phyloP scores from a whole-genome alignment of 129 eudicot genomes.

The Mikania micrantha region DNA sequence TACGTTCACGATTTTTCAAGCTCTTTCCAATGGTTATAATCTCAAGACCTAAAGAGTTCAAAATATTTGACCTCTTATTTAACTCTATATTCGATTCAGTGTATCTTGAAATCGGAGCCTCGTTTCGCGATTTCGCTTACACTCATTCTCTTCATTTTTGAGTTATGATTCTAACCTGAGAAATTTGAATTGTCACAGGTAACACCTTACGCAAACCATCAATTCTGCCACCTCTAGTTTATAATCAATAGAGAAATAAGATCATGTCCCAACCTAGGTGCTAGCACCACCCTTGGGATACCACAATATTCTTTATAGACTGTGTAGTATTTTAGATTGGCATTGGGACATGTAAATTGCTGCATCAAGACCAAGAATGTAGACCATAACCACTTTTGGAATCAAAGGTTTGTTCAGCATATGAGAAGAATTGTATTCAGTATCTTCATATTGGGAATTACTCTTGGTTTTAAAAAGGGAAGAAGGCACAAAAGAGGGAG shows the following conservation, averaged over 20 bases:
- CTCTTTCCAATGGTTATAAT: too few relatives aligned
- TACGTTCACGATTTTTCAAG: too few relatives aligned
- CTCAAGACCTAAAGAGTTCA: too few relatives aligned
- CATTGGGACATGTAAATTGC: slow-evolving; percentile 73
- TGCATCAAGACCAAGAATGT: slow-evolving; percentile 96
- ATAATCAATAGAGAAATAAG: neutral
- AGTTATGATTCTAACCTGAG: too few relatives aligned
- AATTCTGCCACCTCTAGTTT: neutral
- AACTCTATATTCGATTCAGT: too few relatives aligned
- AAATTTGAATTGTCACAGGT: too few relatives aligned
- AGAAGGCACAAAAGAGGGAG: too few relatives aligned
- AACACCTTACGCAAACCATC: neutral
- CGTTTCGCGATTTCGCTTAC: too few relatives aligned
- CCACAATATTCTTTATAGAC: slow-evolving; percentile 83
- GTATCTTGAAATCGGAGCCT: too few relatives aligned
- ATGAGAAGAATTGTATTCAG: slow-evolving; percentile 16
- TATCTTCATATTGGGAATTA: neutral
- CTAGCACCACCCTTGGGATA: slow-evolving; percentile 81
- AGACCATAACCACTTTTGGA: slow-evolving; percentile 81
- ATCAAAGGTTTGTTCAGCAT: slow-evolving; percentile 97
- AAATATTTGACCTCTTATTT: too few relatives aligned
- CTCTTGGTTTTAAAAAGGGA: too few relatives aligned
- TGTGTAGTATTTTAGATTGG: slow-evolving; percentile 55
- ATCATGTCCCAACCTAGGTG: slow-evolving; percentile 74
- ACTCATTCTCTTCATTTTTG: too few relatives aligned